These are phyloP conservation scores for Cupressus sempervirens DNA, from an alignment of 75 land plant genomes.

Conservation along the genomic window DNA sequence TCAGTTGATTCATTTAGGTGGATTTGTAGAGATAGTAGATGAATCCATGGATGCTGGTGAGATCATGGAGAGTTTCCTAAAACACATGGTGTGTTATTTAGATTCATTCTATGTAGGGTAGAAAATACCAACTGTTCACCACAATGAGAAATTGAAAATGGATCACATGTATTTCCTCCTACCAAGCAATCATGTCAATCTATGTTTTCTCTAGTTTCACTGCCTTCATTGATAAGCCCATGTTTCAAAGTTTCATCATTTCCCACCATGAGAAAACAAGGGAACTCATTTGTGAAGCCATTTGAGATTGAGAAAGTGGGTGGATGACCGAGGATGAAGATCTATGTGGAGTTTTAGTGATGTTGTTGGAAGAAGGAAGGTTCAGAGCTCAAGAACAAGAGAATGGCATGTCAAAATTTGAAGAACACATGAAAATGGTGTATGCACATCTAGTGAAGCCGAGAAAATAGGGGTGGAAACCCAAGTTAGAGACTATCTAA, in stretches of 20 bases:
- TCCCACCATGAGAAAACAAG: neutral
- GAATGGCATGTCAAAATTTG: no score
- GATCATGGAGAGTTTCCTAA: conserved; percentile 30
- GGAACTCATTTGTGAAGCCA: conserved; percentile 14
- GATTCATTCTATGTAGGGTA: conserved; percentile 56
- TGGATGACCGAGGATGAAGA: conserved; percentile 22
- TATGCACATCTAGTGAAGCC: no score
- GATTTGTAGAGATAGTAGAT: conserved; percentile 29
- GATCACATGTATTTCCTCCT: conserved; percentile 54
- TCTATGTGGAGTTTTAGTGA: conserved; percentile 40
- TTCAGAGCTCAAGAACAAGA: neutral
- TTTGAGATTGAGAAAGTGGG: conserved; percentile 32
- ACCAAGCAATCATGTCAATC: conserved; percentile 41
- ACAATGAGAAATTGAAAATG: conserved; percentile 25
- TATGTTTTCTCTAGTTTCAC: conserved; percentile 26
- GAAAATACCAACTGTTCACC: conserved; percentile 32
- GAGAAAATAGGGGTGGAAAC: no score
- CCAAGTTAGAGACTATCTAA: no score
- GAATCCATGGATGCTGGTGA: conserved; percentile 25
- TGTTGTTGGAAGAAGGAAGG: conserved; percentile 15
- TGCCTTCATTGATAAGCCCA: conserved; percentile 23
- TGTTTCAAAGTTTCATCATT: neutral
- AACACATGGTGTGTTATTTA: conserved; percentile 37
- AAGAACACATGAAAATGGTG: neutral
- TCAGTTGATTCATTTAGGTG: conserved; percentile 16